These are phyloP conservation scores for Aspergillus asperescens DNA, from an alignment of 495 filamentous ascomycete species.

Conservation along the genomic window DNA sequence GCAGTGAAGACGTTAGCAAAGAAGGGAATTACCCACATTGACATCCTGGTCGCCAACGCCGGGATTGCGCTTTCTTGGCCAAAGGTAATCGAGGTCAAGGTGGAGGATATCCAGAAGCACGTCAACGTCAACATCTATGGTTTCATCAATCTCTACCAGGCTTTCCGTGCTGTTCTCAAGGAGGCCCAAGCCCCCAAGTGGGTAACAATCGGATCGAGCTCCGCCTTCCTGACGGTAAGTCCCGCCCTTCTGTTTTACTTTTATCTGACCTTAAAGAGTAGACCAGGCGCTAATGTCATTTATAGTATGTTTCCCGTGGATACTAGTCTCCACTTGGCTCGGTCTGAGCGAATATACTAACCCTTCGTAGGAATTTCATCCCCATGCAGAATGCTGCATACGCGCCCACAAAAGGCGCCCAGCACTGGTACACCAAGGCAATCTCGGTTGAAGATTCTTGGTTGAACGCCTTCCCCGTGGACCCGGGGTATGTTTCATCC, in stretches of 20 bases:
- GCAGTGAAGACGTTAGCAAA: conserved; percentile 23
- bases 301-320: too few species aligned
- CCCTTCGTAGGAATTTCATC: conserved; percentile 11
- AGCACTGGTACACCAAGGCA: conserved; percentile 33
- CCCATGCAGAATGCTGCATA: conserved; percentile 34
- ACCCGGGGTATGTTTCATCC: conserved; percentile 20
- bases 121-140: conserved; percentile 9
- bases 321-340: too few species aligned
- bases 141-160: conserved; percentile 10
- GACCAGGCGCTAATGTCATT: too few species aligned
- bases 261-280: conserved; percentile 18
- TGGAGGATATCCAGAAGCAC: conserved; percentile 21
- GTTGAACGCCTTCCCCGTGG: conserved; percentile 29
- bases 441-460: conserved; percentile 37
- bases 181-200: conserved; percentile 31
- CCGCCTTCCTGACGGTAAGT: conserved; percentile 17
- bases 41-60: conserved; percentile 50
- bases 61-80: conserved; percentile 25
- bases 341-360: too few species aligned
- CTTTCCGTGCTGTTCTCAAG: conserved; percentile 23
- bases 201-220: conserved; percentile 29
- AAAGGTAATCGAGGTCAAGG: conserved; percentile 16
- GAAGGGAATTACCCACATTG: conserved; percentile 33
- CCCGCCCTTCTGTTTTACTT: neutral
- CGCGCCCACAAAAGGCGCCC: conserved; percentile 31